Base-by-base conservation (phyloP, 495 filamentous ascomycete species). In the Penicillium lagena region DNA sequence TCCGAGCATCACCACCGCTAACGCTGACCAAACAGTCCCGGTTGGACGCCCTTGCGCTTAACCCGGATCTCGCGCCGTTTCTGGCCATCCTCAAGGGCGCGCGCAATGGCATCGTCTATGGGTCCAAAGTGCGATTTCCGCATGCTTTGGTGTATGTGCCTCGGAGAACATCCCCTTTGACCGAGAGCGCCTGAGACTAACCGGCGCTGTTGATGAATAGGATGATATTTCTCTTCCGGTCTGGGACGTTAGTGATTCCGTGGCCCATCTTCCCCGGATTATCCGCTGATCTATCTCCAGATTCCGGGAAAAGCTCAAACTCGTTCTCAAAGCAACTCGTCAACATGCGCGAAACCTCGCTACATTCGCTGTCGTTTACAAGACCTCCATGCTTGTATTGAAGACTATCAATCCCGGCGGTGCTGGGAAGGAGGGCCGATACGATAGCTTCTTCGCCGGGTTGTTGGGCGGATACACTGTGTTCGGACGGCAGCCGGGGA, bases 91-190 rank as follows among this genome's bases (percentile, higher is more conserved):
- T 91, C 56, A 99, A 99, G 72, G 87, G 78, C 49, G 81, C 90
- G 39, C 90, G 93, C 64, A 99, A 97, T 84, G 93, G 93, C 63
- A 81, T 89, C 50, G 88, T 96, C 46, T 99, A 97, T 70, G 93
- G 93, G 27, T 82, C 90, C 54, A 99, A 97, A 79, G 88, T 99
- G 63, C 90, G 93, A 51, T 96, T 97, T 73, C 93, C 93, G 55
- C 93, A 98, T 71, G 93, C 93, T 41, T 78, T 98, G 47, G 93
- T 98, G 84, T 90, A 80, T 33, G 68, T 67, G 22, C 22, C 4
- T 22, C 22, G 22, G 22, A 22, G 4, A 22, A 22, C 22, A 22
- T 22, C 22, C 22, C 22, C 22, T 22, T 22, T 3, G 22, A 22
- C 22, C 22, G 22, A 22, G 22, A 3, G 22, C 22, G 4, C 12